These are phyloP conservation scores for Annulohypoxylon moriforme DNA, from an alignment of 495 filamentous ascomycete species.

Conservation along the genomic window DNA sequence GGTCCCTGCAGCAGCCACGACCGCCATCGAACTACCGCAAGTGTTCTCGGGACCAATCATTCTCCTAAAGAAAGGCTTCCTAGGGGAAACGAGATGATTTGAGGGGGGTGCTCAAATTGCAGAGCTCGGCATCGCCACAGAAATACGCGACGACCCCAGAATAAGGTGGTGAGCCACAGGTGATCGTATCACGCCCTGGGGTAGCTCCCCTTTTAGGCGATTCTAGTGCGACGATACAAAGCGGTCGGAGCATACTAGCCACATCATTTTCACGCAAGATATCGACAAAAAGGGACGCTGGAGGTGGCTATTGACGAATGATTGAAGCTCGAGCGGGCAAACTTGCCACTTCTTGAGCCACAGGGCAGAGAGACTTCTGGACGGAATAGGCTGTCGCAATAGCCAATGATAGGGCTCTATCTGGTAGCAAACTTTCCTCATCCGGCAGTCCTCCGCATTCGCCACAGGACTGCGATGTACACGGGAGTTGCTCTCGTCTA, in stretches of 20 bases:
- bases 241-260: slow-evolving; percentile 19
- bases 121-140: slow-evolving; percentile 32
- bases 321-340: background rate
- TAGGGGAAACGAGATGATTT: slow-evolving; percentile 21
- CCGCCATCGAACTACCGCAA: slow-evolving; percentile 19
- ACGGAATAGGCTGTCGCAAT: background rate
- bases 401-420: slow-evolving; percentile 38
- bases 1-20: slow-evolving; percentile 34
- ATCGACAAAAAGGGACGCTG: background rate
- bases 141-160: slow-evolving; percentile 11
- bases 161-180: slow-evolving; percentile 34
- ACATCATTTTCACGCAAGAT: slow-evolving; percentile 25
- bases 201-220: slow-evolving; percentile 36
- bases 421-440: slow-evolving; percentile 38
- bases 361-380: slow-evolving; percentile 25
- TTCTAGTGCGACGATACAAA: slow-evolving; percentile 17
- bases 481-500: background rate
- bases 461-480: slow-evolving; percentile 32
- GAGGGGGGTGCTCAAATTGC: background rate
- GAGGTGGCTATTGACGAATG: slow-evolving; percentile 7
- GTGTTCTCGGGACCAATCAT: slow-evolving; percentile 23
- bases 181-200: slow-evolving; percentile 38
- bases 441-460: slow-evolving; percentile 42
- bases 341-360: slow-evolving; percentile 34
- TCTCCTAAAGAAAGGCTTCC: background rate